phyloP scores from a whole-genome alignment of 2,329 filamentous ascomycete genomes.

The Cladophialophora psammophila region DNA sequence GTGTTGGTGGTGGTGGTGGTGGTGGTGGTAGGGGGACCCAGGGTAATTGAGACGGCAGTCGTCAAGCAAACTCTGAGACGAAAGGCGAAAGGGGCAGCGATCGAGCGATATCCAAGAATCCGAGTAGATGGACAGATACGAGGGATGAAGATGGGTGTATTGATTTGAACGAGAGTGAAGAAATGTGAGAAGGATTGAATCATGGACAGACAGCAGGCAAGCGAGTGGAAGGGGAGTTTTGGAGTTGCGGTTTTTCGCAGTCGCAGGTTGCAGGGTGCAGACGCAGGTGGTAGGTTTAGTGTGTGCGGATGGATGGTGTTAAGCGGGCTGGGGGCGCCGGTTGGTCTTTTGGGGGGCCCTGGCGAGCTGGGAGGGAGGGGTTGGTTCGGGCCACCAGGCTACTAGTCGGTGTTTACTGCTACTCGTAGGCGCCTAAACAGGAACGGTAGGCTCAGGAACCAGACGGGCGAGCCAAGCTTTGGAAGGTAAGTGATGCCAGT shows the following conservation, averaged over 20 bases:
- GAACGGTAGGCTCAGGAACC: background rate
- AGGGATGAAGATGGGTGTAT: background rate
- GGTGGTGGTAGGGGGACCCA: background rate
- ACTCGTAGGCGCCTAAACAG: background rate
- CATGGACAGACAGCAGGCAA: background rate
- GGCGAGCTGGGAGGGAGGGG: background rate
- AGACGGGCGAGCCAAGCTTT: background rate
- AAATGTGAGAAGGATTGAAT: constrained; percentile 7
- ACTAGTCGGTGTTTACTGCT: background rate
- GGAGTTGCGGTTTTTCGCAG: background rate
- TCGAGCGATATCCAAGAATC: background rate
- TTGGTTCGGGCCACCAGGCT: background rate
- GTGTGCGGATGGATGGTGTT: background rate
- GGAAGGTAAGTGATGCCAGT: background rate
- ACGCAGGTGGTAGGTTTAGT: constrained; percentile 3
- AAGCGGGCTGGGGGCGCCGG: background rate
- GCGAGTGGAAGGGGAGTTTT: background rate
- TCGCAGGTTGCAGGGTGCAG: constrained; percentile 3
- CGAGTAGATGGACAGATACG: background rate
- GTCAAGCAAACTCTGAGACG: background rate
- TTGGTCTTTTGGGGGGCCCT: background rate
- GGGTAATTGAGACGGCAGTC: background rate
- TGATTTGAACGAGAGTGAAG: constrained; percentile 2
- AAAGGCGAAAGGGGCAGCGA: background rate
- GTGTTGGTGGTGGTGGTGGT: too few species aligned